Conservation (phyloP, 441 rosid genomes). For the Gossypium aridum region DNA sequence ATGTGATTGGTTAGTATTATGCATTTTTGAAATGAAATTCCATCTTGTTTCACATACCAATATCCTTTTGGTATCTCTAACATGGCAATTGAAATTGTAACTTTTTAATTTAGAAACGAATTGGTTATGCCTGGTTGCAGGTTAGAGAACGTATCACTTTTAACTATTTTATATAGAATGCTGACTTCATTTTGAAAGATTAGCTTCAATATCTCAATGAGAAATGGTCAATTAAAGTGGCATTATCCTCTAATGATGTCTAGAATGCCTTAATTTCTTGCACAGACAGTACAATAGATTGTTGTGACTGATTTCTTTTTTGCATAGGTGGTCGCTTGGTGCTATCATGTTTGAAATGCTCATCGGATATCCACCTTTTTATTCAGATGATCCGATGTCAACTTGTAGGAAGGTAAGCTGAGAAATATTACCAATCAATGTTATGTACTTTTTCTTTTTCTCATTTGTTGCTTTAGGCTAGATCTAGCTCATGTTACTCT, state of each 20-base stretch:
- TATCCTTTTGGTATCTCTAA: not conserved
- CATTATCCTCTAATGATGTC: not conserved
- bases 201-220: not conserved
- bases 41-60: not conserved
- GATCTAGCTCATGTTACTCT: not conserved
- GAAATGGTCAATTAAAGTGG: not conserved
- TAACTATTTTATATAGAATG: not conserved
- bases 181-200: not conserved
- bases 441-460: not conserved
- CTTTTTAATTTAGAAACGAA: not conserved
- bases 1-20: slow-evolving; percentile 75
- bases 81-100: not conserved
- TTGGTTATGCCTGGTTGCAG: not conserved
- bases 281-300: slow-evolving; percentile 5
- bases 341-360: slow-evolving; percentile 98
- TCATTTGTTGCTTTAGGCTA: not conserved
- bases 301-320: slow-evolving; percentile 16
- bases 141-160: not conserved
- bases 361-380: slow-evolving; percentile 94
- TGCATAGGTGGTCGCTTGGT: slow-evolving; percentile 92
- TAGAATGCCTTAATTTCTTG: not conserved
- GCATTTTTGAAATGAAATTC: slow-evolving; percentile 2
- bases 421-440: not conserved
- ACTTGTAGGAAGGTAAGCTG: slow-evolving; percentile 82
- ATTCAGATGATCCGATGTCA: slow-evolving; percentile 96